A percentile compares a stretch with the other conserved stretches of the same genome.
These are phyloP conservation scores for Loxodes magnus DNA, from an alignment of 73 alveolate species.

Conservation along the genomic window DNA sequence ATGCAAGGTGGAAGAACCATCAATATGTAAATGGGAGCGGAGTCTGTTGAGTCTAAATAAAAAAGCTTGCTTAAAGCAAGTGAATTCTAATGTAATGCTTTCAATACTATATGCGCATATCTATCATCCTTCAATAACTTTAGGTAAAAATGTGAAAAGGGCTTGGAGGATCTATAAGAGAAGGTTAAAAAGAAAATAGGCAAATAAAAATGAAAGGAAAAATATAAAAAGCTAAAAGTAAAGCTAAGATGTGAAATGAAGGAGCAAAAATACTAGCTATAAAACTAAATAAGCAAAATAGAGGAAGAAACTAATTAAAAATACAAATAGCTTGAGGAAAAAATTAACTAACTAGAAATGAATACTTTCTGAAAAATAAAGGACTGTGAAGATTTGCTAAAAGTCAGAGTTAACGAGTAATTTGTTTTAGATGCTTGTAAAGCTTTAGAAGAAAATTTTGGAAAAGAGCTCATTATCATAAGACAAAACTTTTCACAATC, in stretches of 20 bases:
- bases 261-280: neutral
- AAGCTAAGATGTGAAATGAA: neutral
- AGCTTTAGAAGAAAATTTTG: neutral
- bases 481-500: neutral
- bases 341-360: neutral
- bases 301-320: neutral
- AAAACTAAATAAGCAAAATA: neutral
- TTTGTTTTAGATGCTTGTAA: neutral
- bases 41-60: neutral
- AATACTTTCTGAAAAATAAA: constrained; percentile 8
- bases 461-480: neutral
- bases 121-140: neutral
- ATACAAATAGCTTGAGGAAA: neutral
- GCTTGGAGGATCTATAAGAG: neutral
- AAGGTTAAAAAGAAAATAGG: neutral
- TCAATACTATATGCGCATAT: neutral
- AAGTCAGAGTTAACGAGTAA: constrained; percentile 2
- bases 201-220: neutral
- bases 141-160: neutral
- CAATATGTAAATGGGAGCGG: neutral
- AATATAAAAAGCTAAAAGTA: neutral
- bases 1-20: neutral
- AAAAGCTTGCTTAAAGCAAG: neutral
- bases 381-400: constrained; percentile 1
- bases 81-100: neutral